Conservation (phyloP, 208 protist genomes). For the Leishmania tropica region DNA sequence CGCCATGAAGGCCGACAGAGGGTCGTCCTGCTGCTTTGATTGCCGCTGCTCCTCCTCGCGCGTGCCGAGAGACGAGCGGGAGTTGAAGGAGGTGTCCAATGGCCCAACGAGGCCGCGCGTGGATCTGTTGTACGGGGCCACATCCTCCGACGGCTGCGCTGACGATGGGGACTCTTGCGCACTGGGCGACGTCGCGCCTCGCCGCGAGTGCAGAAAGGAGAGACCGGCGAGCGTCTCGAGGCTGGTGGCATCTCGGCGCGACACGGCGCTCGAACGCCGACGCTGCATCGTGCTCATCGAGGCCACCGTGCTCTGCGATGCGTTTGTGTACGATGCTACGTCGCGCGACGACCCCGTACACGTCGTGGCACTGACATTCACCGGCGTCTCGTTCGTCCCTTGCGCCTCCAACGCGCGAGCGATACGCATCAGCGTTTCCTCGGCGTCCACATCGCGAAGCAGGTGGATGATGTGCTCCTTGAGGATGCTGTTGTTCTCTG, state of each 20-base stretch:
- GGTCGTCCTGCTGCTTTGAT: slow-evolving; percentile 7
- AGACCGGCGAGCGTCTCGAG: slow-evolving; percentile 28
- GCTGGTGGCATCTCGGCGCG: slow-evolving; percentile 15
- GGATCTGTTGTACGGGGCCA: not conserved
- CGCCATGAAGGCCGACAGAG: slow-evolving; percentile 26
- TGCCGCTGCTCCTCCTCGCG: not conserved
- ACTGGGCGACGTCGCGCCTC: not conserved
- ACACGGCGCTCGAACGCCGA: slow-evolving; percentile 16
- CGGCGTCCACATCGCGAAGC: slow-evolving; percentile 51
- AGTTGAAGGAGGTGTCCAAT: slow-evolving; percentile 30
- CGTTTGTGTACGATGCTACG: slow-evolving; percentile 12
- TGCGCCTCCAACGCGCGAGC: slow-evolving; percentile 45
- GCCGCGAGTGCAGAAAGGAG: slow-evolving; percentile 29
- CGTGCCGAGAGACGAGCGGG: slow-evolving; percentile 17
- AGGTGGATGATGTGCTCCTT: slow-evolving; percentile 66
- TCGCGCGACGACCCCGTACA: slow-evolving; percentile 22
- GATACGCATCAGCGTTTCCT: slow-evolving; percentile 56
- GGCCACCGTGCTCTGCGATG: slow-evolving; percentile 18
- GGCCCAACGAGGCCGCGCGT: slow-evolving; percentile 13
- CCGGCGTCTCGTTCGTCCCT: not conserved
- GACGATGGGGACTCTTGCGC: slow-evolving; percentile 28
- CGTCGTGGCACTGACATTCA: slow-evolving; percentile 24
- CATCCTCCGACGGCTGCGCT: slow-evolving; percentile 22
- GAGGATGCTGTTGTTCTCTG: slow-evolving; percentile 37
- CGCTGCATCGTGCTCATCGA: slow-evolving; percentile 15